Evolutionary conservation across 257 asterid genomes (phyloP).

Genomic region (Gynochthodes officinalis): DNA sequence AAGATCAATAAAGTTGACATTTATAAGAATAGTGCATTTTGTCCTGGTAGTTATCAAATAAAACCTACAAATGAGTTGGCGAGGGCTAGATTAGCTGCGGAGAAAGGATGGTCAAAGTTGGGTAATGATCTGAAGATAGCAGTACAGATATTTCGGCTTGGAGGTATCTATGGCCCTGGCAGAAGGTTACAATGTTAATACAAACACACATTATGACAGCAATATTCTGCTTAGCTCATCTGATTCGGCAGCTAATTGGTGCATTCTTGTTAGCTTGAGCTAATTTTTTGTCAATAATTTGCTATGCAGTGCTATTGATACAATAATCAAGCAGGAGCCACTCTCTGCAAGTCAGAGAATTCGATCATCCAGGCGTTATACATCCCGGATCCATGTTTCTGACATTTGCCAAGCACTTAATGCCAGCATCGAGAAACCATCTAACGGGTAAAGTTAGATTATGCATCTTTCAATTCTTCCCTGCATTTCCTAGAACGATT

Average conservation of each 20-base stretch:
- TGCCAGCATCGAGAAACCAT: constrained; percentile 64
- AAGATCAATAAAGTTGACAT: constrained; percentile 18
- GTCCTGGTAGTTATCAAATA: constrained; percentile 53
- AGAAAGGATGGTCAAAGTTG: constrained; percentile 69
- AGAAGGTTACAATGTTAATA: constrained; percentile 55
- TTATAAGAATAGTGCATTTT: constrained; percentile 17
- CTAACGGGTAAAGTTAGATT: constrained; percentile 39
- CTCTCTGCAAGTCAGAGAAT: constrained; percentile 53
- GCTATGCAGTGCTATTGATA: constrained; percentile 73
- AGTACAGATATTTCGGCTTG: constrained; percentile 77
- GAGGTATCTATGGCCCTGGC: constrained; percentile 96
- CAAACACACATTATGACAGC: background rate
- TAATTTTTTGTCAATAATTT: background rate
- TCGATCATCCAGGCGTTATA: constrained; percentile 55
- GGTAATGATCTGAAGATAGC: constrained; percentile 51
- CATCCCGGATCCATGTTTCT: constrained; percentile 82
- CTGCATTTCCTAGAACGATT: background rate
- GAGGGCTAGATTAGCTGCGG: constrained; percentile 64
- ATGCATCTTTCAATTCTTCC: background rate
- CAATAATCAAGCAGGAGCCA: constrained; percentile 60
- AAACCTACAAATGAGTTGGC: constrained; percentile 46
- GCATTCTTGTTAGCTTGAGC: background rate
- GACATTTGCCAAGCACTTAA: constrained; percentile 82
- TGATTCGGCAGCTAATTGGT: background rate
- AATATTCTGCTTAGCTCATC: background rate